Conservation (phyloP, 768 basidiomycete genomes). For the Daedaleopsis nitida region DNA sequence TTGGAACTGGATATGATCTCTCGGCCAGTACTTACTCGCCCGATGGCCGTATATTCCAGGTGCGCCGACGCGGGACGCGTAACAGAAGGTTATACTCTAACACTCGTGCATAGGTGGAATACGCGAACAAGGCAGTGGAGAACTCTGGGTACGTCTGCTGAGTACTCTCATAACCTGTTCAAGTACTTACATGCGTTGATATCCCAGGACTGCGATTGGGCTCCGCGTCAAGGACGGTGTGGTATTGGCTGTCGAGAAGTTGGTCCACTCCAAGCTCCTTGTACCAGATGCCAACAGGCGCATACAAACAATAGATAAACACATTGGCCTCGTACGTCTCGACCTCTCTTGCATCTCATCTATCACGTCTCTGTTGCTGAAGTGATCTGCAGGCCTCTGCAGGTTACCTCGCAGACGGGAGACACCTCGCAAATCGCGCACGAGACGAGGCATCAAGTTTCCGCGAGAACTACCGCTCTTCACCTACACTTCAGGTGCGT, state of each 20-base stretch:
- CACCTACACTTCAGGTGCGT: slow-evolving; percentile 78
- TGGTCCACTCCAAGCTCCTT: slow-evolving; percentile 93
- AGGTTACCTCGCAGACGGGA: slow-evolving; percentile 91
- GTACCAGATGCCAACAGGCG: slow-evolving; percentile 91
- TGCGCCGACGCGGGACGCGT: slow-evolving; percentile 33
- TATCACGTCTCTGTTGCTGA: background rate
- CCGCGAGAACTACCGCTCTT: slow-evolving; percentile 71
- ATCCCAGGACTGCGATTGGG: slow-evolving; percentile 87
- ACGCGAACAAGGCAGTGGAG: slow-evolving; percentile 98
- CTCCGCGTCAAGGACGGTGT: slow-evolving; percentile 93
- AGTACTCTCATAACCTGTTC: background rate
- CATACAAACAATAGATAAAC: slow-evolving; percentile 91
- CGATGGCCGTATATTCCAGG: slow-evolving; percentile 98
- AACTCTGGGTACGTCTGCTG: slow-evolving; percentile 78
- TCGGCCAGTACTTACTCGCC: slow-evolving; percentile 94
- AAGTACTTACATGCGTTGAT: background rate
- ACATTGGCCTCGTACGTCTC: slow-evolving; percentile 81
- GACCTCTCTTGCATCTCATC: background rate
- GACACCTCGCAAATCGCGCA: slow-evolving; percentile 82
- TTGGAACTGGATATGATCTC: slow-evolving; percentile 98
- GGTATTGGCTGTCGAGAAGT: slow-evolving; percentile 96
- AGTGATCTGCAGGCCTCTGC: slow-evolving; percentile 75
- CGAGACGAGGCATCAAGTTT: slow-evolving; percentile 80
- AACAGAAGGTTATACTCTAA: background rate
- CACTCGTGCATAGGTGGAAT: slow-evolving; percentile 77